Percentiles rank a stretch among this genome's conserved stretches.
Evolutionary conservation across 1,139 yeast species (phyloP).

Genomic region (Taphrina pruni): DNA sequence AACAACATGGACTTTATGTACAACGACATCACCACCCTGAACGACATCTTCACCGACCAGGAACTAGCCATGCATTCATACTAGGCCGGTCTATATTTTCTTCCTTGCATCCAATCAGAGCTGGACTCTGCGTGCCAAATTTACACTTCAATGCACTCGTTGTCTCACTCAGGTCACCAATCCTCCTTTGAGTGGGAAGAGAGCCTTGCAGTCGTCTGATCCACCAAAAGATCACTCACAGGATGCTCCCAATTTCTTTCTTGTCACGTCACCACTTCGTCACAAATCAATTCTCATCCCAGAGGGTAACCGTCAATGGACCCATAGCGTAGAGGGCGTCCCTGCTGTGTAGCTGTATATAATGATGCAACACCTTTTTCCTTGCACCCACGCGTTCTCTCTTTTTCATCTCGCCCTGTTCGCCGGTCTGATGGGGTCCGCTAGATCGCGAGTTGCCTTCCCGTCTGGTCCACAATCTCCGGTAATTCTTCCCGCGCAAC

Average conservation of each 20-base stretch:
- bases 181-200: too few species aligned
- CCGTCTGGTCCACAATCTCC: too few species aligned
- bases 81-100: background rate
- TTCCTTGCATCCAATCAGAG: too few species aligned
- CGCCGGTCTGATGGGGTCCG: too few species aligned
- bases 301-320: too few species aligned
- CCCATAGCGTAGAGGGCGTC: conserved; percentile 4
- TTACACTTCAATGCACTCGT: background rate
- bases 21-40: conserved; percentile 11
- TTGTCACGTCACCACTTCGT: too few species aligned
- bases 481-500: too few species aligned
- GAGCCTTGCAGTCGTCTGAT: background rate
- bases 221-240: background rate
- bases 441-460: too few species aligned
- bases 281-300: too few species aligned
- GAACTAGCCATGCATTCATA: conserved; percentile 9
- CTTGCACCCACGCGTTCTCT: background rate
- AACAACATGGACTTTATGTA: conserved; percentile 6
- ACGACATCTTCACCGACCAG: conserved; percentile 21
- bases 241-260: background rate
- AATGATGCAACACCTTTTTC: background rate
- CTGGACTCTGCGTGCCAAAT: too few species aligned
- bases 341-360: background rate
- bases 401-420: too few species aligned
- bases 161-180: background rate